phyloP scores from a whole-genome alignment of 2,329 filamentous ascomycete species.

The Huntiella moniliformis region DNA sequence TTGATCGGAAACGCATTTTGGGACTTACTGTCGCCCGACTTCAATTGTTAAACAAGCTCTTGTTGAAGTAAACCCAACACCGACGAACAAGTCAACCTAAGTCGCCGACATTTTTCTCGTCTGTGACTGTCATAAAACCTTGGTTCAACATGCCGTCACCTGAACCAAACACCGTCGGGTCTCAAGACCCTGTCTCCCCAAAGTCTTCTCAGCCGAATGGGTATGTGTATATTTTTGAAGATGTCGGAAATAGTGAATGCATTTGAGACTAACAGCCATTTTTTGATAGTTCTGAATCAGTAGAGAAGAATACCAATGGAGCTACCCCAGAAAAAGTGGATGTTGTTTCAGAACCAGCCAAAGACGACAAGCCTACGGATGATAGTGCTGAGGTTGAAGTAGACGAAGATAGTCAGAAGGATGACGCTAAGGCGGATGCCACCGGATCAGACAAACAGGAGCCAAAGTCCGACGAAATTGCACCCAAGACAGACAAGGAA shows the following conservation, averaged over 20 bases:
- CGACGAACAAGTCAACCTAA: too few relatives aligned
- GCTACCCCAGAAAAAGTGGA: not conserved
- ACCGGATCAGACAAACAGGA: not conserved
- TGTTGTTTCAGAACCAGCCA: not conserved
- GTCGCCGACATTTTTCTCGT: too few relatives aligned
- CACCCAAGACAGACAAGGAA: not conserved
- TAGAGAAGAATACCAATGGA: too few relatives aligned
- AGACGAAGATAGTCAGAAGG: not conserved
- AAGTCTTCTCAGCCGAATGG: not conserved
- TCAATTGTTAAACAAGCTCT: too few relatives aligned
- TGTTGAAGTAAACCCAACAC: too few relatives aligned
- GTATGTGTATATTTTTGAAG: not conserved
- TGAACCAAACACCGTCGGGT: not conserved
- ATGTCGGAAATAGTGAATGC: too few relatives aligned
- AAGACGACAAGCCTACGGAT: not conserved
- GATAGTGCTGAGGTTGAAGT: not conserved
- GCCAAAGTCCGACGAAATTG: not conserved
- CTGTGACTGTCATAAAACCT: too few relatives aligned
- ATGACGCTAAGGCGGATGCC: constrained; percentile 1
- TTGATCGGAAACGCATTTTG: too few relatives aligned
- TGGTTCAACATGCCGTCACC: constrained; percentile 9
- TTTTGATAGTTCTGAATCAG: too few relatives aligned
- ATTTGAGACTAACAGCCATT: too few relatives aligned
- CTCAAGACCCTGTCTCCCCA: not conserved
- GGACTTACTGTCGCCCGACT: too few relatives aligned